Evolutionary conservation across 805 yeast genomes (phyloP).

Genomic region (Candida glaebosa): DNA sequence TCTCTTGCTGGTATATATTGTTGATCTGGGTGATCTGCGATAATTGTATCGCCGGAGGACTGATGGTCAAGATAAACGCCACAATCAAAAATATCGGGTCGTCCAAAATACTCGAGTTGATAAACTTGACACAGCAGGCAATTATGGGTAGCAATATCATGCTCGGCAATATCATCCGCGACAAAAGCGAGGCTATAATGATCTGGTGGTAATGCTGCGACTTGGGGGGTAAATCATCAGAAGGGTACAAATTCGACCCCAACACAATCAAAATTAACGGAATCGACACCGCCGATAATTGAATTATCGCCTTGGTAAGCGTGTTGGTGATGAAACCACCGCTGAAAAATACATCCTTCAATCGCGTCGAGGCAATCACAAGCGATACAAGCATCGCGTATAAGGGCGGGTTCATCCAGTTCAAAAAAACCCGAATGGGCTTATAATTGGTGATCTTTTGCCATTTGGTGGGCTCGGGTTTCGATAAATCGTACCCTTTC

Average conservation of each 20-base stretch:
- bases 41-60: conserved; percentile 83
- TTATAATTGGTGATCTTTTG: conserved; percentile 6
- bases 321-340: conserved; percentile 57
- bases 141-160: conserved; percentile 63
- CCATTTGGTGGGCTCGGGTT: conserved; percentile 4
- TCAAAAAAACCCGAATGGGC: conserved; percentile 21
- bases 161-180: conserved; percentile 78
- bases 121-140: conserved; percentile 58
- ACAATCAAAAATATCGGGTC: conserved; percentile 81
- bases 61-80: conserved; percentile 67
- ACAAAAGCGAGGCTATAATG: conserved; percentile 64
- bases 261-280: conserved; percentile 72
- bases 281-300: conserved; percentile 71
- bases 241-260: conserved; percentile 76
- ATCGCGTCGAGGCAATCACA: conserved; percentile 63
- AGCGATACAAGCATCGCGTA: conserved; percentile 72
- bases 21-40: conserved; percentile 79
- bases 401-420: conserved; percentile 76
- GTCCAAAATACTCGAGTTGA: conserved; percentile 65
- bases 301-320: conserved; percentile 56
- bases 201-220: conserved; percentile 60
- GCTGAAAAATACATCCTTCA: conserved; percentile 61
- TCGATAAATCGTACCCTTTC: background rate
- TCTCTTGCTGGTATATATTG: conserved; percentile 71
- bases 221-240: conserved; percentile 63